Evolutionary conservation across 352 stramenopile genomes (phyloP).

Genomic region (Thalassiosira livingstoniorum): DNA sequence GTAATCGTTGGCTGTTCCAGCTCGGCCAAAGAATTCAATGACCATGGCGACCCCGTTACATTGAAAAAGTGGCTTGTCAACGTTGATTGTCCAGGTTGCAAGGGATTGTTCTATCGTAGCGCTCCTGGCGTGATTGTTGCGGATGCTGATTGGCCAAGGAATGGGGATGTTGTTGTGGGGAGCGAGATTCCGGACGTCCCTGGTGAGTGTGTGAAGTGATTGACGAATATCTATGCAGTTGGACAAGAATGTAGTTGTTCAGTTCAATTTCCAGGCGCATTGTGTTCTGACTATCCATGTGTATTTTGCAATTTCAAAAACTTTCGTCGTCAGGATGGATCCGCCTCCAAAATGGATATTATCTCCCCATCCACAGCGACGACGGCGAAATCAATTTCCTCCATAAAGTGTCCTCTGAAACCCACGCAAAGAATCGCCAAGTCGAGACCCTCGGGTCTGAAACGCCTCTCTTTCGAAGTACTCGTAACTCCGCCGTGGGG

Average conservation of each 20-base stretch:
- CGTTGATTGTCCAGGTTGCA: slow-evolving; percentile 80
- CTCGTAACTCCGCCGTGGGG: slow-evolving; percentile 18
- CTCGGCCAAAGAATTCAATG: slow-evolving; percentile 67
- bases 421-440: slow-evolving; percentile 75
- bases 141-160: slow-evolving; percentile 86
- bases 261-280: neutral
- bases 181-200: slow-evolving; percentile 78
- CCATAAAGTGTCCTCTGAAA: slow-evolving; percentile 74
- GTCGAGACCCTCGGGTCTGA: slow-evolving; percentile 85
- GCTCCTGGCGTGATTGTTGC: slow-evolving; percentile 81
- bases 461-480: slow-evolving; percentile 85
- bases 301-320: slow-evolving; percentile 1
- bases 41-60: slow-evolving; percentile 66
- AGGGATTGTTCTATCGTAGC: slow-evolving; percentile 83
- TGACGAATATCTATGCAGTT: too few species aligned
- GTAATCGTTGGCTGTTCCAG: slow-evolving; percentile 82
- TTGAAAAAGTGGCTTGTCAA: slow-evolving; percentile 86
- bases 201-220: slow-evolving; percentile 67
- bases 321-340: slow-evolving; percentile 67
- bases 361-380: slow-evolving; percentile 87
- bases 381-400: slow-evolving; percentile 80
- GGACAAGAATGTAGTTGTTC: neutral
- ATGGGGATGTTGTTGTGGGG: slow-evolving; percentile 84
- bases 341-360: slow-evolving; percentile 85
- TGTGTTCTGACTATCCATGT: slow-evolving; percentile 3